A percentile compares a stretch with the other conserved stretches of the same genome.
phyloP scores from a whole-genome alignment of 441 rosid genomes.

The Populus hybrid region DNA sequence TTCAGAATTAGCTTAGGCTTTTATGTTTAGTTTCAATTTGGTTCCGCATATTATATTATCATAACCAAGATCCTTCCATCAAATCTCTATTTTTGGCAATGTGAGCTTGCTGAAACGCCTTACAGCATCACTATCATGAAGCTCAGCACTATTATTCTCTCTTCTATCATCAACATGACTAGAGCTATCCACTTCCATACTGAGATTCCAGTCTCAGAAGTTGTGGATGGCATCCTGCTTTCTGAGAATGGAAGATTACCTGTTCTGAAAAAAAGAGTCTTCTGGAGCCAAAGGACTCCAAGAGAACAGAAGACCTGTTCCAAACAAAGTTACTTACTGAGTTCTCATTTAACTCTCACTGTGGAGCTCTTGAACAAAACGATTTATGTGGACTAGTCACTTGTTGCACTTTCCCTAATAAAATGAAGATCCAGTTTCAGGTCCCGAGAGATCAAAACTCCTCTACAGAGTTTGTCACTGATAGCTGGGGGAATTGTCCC shows the following conservation, averaged over 20 bases:
- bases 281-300: conserved; percentile 56
- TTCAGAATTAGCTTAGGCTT: conserved; percentile 86
- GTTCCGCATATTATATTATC: conserved; percentile 84
- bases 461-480: conserved; percentile 42
- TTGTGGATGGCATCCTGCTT: conserved; percentile 75
- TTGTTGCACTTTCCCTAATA: conserved; percentile 32
- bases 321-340: conserved; percentile 23
- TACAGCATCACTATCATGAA: conserved; percentile 35
- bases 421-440: conserved; percentile 33
- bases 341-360: conserved; percentile 32
- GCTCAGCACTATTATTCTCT: conserved; percentile 36
- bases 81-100: conserved; percentile 55
- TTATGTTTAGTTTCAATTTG: conserved; percentile 38
- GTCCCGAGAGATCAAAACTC: conserved; percentile 39
- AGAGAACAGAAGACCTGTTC: conserved; percentile 40
- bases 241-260: conserved; percentile 25
- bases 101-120: conserved; percentile 52
- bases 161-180: conserved; percentile 27
- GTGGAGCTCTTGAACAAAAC: conserved; percentile 6
- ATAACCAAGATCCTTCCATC: conserved; percentile 82
- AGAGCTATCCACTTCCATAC: conserved; percentile 35
- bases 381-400: conserved; percentile 33
- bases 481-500: conserved; percentile 55
- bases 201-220: conserved; percentile 78
- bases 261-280: conserved; percentile 29